A percentile compares a stretch with the other conserved stretches of the same genome.
These are phyloP conservation scores for Nicotiana attenuata DNA, from an alignment of 257 asterid species.

Conservation along the genomic window DNA sequence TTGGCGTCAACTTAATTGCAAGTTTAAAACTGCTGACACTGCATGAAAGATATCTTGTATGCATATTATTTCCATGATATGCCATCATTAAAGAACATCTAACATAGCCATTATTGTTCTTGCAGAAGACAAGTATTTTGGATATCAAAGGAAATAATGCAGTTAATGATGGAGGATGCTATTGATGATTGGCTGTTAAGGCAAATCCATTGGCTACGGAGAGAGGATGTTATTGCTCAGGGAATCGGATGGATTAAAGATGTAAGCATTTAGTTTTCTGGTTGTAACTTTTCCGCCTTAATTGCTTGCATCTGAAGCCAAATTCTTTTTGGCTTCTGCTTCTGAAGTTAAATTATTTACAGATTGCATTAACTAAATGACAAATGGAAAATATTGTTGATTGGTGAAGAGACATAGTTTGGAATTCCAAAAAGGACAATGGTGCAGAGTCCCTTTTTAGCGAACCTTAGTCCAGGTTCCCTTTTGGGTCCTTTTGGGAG, in stretches of 20 bases:
- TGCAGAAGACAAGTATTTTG: conserved; percentile 97
- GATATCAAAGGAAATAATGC: conserved; percentile 98
- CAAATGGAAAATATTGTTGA: not conserved
- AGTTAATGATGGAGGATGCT: conserved; percentile 98
- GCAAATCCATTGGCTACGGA: conserved; percentile 89
- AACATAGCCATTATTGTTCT: conserved; percentile 5
- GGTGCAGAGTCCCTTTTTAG: not conserved
- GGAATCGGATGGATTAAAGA: conserved; percentile 88
- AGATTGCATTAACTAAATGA: not conserved
- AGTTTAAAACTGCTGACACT: not conserved
- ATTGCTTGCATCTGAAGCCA: not conserved
- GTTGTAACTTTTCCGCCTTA: conserved; percentile 4
- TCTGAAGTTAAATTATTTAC: not conserved
- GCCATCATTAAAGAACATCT: not conserved
- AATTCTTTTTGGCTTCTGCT: not conserved
- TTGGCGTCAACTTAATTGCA: not conserved
- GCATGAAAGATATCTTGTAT: not conserved
- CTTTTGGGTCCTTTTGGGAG: not conserved
- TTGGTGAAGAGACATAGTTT: conserved; percentile 1
- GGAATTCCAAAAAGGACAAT: not conserved
- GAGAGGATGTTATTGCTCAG: conserved; percentile 71
- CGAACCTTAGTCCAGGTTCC: not conserved
- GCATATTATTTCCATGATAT: not conserved
- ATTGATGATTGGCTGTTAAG: conserved; percentile 96
- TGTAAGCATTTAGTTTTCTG: conserved; percentile 45